Evolutionary conservation across 352 stramenopile genomes (phyloP), one percentile per base, ranked within the genome.

Genomic region (Phytophthora pistaciae): DNA sequence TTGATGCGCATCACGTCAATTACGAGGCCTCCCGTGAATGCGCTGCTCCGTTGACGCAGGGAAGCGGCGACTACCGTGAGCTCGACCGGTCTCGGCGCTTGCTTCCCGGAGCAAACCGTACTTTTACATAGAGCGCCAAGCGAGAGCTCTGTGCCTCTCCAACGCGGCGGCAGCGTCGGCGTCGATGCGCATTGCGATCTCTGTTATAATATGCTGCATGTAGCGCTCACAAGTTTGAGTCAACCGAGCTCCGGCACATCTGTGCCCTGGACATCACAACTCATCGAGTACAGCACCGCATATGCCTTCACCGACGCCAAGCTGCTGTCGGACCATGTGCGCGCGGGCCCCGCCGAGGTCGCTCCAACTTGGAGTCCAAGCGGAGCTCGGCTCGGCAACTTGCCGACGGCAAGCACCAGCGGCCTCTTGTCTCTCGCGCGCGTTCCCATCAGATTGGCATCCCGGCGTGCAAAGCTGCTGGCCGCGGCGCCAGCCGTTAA

Each of bases 361-460:
- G 38, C 38, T 44, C 11, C 25, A 27, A 27, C 25, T 27, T 27
- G 25, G n/a, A 14, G 13, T 48, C 40, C 14, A 20, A 49, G 40
- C 18, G 6, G 18, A 10, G 40, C 40, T 49, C 40, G 40, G 36
- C 36, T 16, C 36, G 36, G n/a, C n/a, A n/a, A n/a, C 25, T 29
- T 29, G 25, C 25, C 25, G 25, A 29, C 25, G 25, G 40, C 40
- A 48, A 49, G 40, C 40, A 21, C 40, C 40, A 21, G 40, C 40
- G 7, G 40, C 40, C 29, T 72, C 50, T 52, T 57, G 56, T 75
- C 67, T 75, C 53, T 78, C 27, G 48, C 44, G 29, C 57, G 57
- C 48, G 55, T 60, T 70, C 71, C 62, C 58, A 78, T 78, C 71
- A 78, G 71, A 78, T 78, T 72, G 67, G 66, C 61, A 69, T 69